Evolutionary conservation across 2,329 filamentous ascomycete species (phyloP), one percentile per base, ranked within the genome.

Genomic region (Diaporthe citriasiana): DNA sequence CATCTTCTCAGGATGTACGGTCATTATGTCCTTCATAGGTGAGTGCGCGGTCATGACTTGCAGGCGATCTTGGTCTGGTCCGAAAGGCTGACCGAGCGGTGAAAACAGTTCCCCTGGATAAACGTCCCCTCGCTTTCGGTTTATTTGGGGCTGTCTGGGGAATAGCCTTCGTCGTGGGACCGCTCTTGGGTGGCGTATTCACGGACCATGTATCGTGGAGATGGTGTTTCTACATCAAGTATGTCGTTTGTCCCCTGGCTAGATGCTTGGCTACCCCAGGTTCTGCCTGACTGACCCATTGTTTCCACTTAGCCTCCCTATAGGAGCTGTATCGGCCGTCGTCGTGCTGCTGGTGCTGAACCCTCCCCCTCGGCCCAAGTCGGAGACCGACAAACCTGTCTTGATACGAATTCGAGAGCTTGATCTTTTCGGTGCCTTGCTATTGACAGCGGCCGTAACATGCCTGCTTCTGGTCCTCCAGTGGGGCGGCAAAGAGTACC

Each of bases 61-160:
- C 33, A 19, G 33, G 4, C 8, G 22, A 40, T 40, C 19, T 59
- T 59, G 56, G 35, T 35, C 22, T 25, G 30, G 22, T 8, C 19
- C 7, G n/a, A n/a, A 40, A 25, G 1, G 22, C 56, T 59, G 22
- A 59, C 56, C 33, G 22, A 17, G 22, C 17, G 56, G 35, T 15
- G 33, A 22, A 17, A 25, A 13, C 56, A 59, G 86, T 89, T 73
- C 87, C 88, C 15, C 83, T 90, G 5, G 81, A 83, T 19, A 87
- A 88, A 76, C 83, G 88, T 50, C 88, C 84, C 22, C 79, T 88
- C 50, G 87, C 85, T 50, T 87, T 87, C 60, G 87, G 87, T 63
- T 78, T 89, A 50, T 83, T 89, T 59, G 85, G 85, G n/a, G 85
- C 83, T 53, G 87, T 89, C 82, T 90, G 85, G 79, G 88, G 87